These are phyloP conservation scores for Lipomyces yamadae DNA, from an alignment of 805 yeast species.

Conservation along the genomic window DNA sequence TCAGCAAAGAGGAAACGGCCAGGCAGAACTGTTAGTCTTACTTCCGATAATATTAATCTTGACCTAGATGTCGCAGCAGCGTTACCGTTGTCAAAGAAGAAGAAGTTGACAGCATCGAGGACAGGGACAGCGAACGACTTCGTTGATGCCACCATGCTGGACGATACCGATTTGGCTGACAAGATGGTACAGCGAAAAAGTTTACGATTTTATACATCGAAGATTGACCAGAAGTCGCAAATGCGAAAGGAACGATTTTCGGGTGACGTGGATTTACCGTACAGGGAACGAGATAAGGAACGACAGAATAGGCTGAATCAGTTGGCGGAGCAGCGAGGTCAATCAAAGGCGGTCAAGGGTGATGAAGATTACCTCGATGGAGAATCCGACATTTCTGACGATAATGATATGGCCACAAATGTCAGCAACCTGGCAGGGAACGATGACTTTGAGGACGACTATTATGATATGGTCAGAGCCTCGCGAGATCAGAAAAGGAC, in stretches of 20 bases:
- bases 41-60: slow-evolving; percentile 46
- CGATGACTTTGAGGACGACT: slow-evolving; percentile 56
- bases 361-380: slow-evolving; percentile 40
- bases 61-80: slow-evolving; percentile 58
- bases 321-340: slow-evolving; percentile 86
- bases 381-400: slow-evolving; percentile 47
- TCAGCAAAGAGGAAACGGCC: slow-evolving; percentile 34
- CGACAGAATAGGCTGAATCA: slow-evolving; percentile 85
- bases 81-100: slow-evolving; percentile 53
- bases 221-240: slow-evolving; percentile 78
- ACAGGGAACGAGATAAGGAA: slow-evolving; percentile 86
- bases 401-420: slow-evolving; percentile 24
- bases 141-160: slow-evolving; percentile 68
- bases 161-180: slow-evolving; percentile 84
- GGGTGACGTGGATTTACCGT: slow-evolving; percentile 92
- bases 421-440: slow-evolving; percentile 3
- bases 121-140: slow-evolving; percentile 54
- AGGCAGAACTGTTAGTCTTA: slow-evolving; percentile 34
- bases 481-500: slow-evolving; percentile 57
- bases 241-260: slow-evolving; percentile 63
- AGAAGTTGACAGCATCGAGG: slow-evolving; percentile 44
- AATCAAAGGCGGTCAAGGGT: slow-evolving; percentile 52
- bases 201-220: slow-evolving; percentile 93
- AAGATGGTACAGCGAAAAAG: slow-evolving; percentile 78
- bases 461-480: slow-evolving; percentile 61